phyloP scores from a whole-genome alignment of 805 yeast genomes.

The Saccharomycopsis guyanensis region DNA sequence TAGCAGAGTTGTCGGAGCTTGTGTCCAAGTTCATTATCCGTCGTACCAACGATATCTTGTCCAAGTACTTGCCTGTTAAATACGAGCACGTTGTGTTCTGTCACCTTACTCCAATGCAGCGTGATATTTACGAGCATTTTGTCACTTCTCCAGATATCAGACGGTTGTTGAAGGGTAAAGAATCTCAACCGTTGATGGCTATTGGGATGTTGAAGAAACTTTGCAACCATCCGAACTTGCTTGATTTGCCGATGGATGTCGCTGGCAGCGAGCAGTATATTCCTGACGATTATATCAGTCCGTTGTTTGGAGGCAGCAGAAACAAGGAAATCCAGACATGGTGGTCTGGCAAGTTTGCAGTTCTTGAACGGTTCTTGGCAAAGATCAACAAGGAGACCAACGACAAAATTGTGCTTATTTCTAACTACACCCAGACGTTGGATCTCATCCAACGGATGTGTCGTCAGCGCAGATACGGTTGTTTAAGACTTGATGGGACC shows the following conservation, averaged over 20 bases:
- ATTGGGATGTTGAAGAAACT: conserved; percentile 83
- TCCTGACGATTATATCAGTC: conserved; percentile 66
- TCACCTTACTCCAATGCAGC: conserved; percentile 71
- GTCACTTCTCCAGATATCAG: conserved; percentile 73
- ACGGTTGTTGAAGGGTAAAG: conserved; percentile 54
- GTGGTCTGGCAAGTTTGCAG: conserved; percentile 80
- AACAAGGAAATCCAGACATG: conserved; percentile 66
- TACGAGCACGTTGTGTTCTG: conserved; percentile 97
- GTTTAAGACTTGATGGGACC: conserved; percentile 83
- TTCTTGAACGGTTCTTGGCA: conserved; percentile 77
- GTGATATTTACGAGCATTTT: conserved; percentile 59
- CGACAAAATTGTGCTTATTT: conserved; percentile 90
- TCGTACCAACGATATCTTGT: conserved; percentile 88
- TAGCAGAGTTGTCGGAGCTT: conserved; percentile 59
- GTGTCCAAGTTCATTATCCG: conserved; percentile 90
- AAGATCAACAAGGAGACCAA: conserved; percentile 69
- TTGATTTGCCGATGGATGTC: conserved; percentile 71
- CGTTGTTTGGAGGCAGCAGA: conserved; percentile 41
- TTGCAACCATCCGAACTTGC: conserved; percentile 88
- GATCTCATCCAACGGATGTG: conserved; percentile 88
- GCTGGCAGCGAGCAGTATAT: conserved; percentile 56
- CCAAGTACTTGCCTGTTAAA: conserved; percentile 91
- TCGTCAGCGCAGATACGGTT: conserved; percentile 64
- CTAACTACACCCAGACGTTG: conserved; percentile 90
- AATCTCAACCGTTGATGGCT: conserved; percentile 82